These are phyloP conservation scores for Homolaphlyctis polyrhiza DNA, from an alignment of 371 early-diverging fungal genomes.

Conservation along the genomic window DNA sequence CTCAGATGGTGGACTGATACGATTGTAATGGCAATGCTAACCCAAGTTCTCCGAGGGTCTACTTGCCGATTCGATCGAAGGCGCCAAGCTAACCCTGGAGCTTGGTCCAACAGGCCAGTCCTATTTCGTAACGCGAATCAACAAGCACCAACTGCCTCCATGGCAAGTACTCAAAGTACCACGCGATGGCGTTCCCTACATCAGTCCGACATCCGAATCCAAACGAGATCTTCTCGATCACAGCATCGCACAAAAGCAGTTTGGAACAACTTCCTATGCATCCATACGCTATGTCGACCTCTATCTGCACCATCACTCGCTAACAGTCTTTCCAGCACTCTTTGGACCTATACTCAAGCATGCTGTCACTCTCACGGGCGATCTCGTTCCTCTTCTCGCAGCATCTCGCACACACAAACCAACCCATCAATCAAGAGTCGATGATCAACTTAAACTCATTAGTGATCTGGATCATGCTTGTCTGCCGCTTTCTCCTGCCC, in stretches of 20 bases:
- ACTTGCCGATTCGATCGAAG: not conserved
- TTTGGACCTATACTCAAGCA: not conserved
- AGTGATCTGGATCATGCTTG: slow-evolving; percentile 14
- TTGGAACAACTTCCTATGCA: not conserved
- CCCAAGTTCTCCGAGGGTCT: not conserved
- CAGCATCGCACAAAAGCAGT: not conserved
- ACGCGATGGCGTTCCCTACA: not conserved
- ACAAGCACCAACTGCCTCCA: not conserved
- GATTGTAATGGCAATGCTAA: not conserved
- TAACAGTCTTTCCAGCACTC: not conserved
- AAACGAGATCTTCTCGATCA: too few relatives aligned
- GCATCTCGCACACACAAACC: not conserved
- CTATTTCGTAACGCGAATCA: not conserved
- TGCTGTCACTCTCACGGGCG: not conserved
- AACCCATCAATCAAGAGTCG: not conserved
- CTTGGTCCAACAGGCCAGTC: not conserved
- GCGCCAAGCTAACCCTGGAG: not conserved
- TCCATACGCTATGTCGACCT: too few relatives aligned
- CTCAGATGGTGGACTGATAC: not conserved
- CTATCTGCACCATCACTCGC: not conserved
- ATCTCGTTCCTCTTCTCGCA: not conserved
- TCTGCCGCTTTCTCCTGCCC: slow-evolving; percentile 8
- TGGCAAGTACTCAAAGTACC: not conserved
- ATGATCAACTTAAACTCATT: not conserved
- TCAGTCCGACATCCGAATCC: not conserved